Evolutionary conservation across 148 eudicot species (phyloP).

Genomic region (Dysphania ambrosioides): DNA sequence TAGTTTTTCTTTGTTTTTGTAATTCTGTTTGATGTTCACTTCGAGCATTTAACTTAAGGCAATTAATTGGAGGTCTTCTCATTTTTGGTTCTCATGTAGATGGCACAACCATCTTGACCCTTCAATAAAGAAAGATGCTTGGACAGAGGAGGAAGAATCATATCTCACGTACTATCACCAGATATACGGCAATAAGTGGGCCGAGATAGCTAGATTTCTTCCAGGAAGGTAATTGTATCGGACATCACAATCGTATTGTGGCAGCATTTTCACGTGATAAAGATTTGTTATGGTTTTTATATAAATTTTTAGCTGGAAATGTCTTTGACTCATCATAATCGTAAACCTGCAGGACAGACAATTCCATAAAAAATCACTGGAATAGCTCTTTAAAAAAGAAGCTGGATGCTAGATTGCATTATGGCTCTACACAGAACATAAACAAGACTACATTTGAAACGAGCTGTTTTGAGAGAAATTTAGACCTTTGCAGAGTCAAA

Average conservation of each 20-base stretch:
- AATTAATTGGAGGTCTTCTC: background rate
- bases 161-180: conserved; percentile 55
- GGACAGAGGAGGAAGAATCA: conserved; percentile 74
- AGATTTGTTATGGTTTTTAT: background rate
- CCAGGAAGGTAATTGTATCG: conserved; percentile 74
- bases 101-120: conserved; percentile 93
- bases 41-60: background rate
- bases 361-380: conserved; percentile 94
- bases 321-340: background rate
- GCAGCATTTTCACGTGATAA: background rate
- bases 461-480: conserved; percentile 24
- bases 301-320: background rate
- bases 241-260: background rate
- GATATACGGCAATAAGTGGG: conserved; percentile 83
- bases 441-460: conserved; percentile 25
- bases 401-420: conserved; percentile 37
- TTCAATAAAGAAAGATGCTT: conserved; percentile 70
- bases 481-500: conserved; percentile 14
- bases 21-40: background rate
- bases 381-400: conserved; percentile 68
- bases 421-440: conserved; percentile 23
- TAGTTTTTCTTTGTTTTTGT: background rate
- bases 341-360: conserved; percentile 59
- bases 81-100: conserved; percentile 29
- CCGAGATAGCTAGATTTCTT: conserved; percentile 69